phyloP scores from a whole-genome alignment of 495 filamentous ascomycete genomes.

The Penicillium chermesinum region DNA sequence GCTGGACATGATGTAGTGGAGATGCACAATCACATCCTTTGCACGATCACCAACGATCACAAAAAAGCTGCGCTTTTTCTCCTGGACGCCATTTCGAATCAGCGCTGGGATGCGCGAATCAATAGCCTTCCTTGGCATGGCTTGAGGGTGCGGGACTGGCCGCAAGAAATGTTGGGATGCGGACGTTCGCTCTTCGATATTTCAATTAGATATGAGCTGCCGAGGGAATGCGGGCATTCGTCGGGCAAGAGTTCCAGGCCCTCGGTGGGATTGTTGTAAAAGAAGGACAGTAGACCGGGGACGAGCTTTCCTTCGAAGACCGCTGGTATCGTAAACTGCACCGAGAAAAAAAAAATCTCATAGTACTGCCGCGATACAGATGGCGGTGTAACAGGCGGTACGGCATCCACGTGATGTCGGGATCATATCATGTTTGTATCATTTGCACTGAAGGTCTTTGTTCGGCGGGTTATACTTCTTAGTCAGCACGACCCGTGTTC shows the following conservation, averaged over 20 bases:
- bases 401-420: neutral
- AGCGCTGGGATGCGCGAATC: slow-evolving; percentile 95
- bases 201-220: neutral
- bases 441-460: neutral
- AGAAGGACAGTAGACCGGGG: slow-evolving; percentile 1
- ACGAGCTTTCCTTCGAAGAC: slow-evolving; percentile 1
- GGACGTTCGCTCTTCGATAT: neutral
- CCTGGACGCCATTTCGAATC: slow-evolving; percentile 91
- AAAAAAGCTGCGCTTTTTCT: slow-evolving; percentile 97
- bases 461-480: neutral
- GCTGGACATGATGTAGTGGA: slow-evolving; percentile 89
- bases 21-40: slow-evolving; percentile 94
- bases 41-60: slow-evolving; percentile 92
- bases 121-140: slow-evolving; percentile 55
- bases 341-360: slow-evolving; percentile 15
- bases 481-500: neutral
- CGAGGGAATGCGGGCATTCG: neutral
- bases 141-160: slow-evolving; percentile 21
- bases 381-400: no score
- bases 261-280: neutral
- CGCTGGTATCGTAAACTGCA: slow-evolving; percentile 10
- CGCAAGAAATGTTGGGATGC: slow-evolving; percentile 10
- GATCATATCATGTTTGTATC: neutral
- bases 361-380: neutral
- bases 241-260: neutral